Evolutionary conservation across 148 eudicot species (phyloP), one percentile per base, ranked within the genome.

Genomic region (Chenopodium formosanum): DNA sequence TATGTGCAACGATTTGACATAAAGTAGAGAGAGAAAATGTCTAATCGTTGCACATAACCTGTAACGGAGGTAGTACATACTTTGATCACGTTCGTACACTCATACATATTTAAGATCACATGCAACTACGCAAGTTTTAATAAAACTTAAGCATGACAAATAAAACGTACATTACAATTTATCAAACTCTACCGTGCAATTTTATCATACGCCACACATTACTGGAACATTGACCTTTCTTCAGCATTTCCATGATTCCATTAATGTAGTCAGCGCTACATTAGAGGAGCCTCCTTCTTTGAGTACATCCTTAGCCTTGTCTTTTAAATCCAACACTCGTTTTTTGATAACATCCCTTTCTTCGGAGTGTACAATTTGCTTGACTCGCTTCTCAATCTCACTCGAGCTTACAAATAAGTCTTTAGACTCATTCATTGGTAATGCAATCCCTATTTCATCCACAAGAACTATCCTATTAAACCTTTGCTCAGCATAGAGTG

Each of bases 401-500:
- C 27, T 65, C 4, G 87, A 84, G 1, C 66, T 75, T 75, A 89
- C 90, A 72, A 86, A 84, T 44, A 87, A 70, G 17, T 68, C 86
- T 12, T 76, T 47, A 0, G 89, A 86, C 82, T 81, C 87, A 0
- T 80, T 66, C 82, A 87, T 48, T 25, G 7, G 85, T 44, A 90
- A 23, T 2, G 88, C 90, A 20, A 85, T 77, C 50, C 81, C 79
- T 53, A 90, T 20, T 53, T 83, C 90, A 72, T 88, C 84, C 27
- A 88, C 89, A 64, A 86, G 50, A 22, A 83, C 60, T 6, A 88
- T 83, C 85, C 68, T 86, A 52, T 88, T 90, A n/a, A 88, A 64
- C 72, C 82, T 86, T 71, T 88, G 92, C 32, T 88, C 90, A 1
- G 92, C 89, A 47, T 90, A 88, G 7, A 90, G 62, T 3, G 90